Percentiles rank a stretch among this genome's conserved stretches.
Conservation (phyloP, 2,329 filamentous ascomycete genomes). For the Botrytis fabae region DNA sequence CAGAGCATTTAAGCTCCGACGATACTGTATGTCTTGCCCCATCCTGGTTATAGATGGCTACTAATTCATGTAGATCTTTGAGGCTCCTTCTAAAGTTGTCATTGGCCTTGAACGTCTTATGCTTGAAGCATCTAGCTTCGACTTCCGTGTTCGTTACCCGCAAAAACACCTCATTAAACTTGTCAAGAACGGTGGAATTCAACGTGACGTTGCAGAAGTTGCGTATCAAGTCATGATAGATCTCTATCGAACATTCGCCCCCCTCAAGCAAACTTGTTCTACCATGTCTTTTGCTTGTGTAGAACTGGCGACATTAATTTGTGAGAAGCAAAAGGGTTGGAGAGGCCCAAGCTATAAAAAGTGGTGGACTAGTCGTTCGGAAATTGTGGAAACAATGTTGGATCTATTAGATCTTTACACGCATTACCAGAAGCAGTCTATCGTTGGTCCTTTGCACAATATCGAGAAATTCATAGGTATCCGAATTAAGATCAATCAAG, state of each 20-base stretch:
- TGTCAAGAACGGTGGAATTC: slow-evolving; percentile 48
- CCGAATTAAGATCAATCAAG: slow-evolving; percentile 82
- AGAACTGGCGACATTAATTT: slow-evolving; percentile 74
- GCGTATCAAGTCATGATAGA: slow-evolving; percentile 86
- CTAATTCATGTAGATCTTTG: slow-evolving; percentile 63
- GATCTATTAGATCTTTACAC: slow-evolving; percentile 93
- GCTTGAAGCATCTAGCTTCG: slow-evolving; percentile 88
- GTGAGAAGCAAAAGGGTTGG: slow-evolving; percentile 51
- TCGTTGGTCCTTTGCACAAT: slow-evolving; percentile 70
- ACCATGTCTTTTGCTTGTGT: slow-evolving; percentile 80
- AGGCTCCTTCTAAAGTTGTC: slow-evolving; percentile 74
- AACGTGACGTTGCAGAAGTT: slow-evolving; percentile 59
- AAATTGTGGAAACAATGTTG: slow-evolving; percentile 74
- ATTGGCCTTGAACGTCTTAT: slow-evolving; percentile 90
- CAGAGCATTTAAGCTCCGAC: slow-evolving; percentile 73
- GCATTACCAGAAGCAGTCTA: slow-evolving; percentile 73
- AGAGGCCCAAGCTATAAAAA: slow-evolving; percentile 51
- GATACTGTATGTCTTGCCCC: slow-evolving; percentile 63
- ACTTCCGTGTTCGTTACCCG: slow-evolving; percentile 86
- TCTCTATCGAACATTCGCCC: slow-evolving; percentile 89
- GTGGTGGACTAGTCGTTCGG: slow-evolving; percentile 49
- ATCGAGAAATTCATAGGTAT: slow-evolving; percentile 80
- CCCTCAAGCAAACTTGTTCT: slow-evolving; percentile 84
- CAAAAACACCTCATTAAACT: slow-evolving; percentile 85
- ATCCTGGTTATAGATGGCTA: not conserved